Percentiles rank a stretch among this genome's conserved stretches.
Evolutionary conservation across 2,329 filamentous ascomycete genomes (phyloP).

Genomic region (Colletotrichum camelliae): DNA sequence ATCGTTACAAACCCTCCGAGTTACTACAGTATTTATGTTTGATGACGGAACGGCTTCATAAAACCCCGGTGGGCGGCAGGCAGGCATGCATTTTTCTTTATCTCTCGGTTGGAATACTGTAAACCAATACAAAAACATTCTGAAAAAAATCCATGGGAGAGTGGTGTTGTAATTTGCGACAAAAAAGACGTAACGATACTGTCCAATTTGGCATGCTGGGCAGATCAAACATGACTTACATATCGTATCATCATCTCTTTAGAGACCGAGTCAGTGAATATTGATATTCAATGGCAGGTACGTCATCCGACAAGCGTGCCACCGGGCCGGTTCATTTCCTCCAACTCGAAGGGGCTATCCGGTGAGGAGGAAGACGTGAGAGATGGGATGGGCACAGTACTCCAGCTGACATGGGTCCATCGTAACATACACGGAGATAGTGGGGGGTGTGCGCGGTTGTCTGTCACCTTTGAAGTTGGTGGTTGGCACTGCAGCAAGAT

Average conservation of each 20-base stretch:
- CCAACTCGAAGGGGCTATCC: neutral
- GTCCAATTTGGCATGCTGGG: neutral
- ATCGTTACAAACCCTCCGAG: conserved; percentile 3
- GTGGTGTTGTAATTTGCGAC: neutral
- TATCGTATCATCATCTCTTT: neutral
- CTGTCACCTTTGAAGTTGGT: neutral
- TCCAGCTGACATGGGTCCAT: neutral
- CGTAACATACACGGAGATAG: neutral
- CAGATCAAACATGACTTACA: neutral
- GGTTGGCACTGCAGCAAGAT: neutral
- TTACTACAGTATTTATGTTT: conserved; percentile 20
- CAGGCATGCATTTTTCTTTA: neutral
- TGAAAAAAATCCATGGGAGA: neutral
- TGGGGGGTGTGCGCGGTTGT: neutral
- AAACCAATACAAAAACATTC: neutral
- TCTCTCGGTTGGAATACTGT: neutral
- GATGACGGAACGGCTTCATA: conserved; percentile 22
- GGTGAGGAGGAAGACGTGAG: neutral
- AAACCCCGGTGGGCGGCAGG: conserved; percentile 6
- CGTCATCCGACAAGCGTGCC: neutral
- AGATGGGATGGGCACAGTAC: neutral
- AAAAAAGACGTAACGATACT: neutral
- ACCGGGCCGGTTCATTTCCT: neutral
- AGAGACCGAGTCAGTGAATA: neutral
- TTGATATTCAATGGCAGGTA: neutral